Conservation (phyloP, 1,284 basidiomycete species). For the Ganoderma resinaceum region DNA sequence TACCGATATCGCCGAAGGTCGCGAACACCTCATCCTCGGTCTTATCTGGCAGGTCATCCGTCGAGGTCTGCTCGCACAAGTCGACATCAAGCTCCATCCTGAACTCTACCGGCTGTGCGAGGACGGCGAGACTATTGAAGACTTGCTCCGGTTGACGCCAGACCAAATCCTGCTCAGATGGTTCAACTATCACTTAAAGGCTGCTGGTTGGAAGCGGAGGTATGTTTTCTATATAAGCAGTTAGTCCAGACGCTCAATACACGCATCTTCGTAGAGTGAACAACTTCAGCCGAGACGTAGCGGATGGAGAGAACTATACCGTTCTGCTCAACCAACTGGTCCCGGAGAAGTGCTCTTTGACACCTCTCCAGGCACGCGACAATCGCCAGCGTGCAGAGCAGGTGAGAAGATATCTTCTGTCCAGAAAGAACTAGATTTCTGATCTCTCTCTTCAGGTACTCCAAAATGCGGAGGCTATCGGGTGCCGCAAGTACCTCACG, state of each 20-base stretch:
- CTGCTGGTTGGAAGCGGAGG: conserved; percentile 90
- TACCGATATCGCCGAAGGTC: conserved; percentile 90
- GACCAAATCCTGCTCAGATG: conserved; percentile 97
- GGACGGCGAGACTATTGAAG: conserved; percentile 96
- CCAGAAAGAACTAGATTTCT: neutral
- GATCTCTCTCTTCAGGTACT: conserved; percentile 62
- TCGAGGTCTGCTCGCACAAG: conserved; percentile 90
- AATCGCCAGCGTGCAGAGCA: conserved; percentile 87
- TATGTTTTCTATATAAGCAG: conserved; percentile 41
- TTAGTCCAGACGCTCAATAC: neutral
- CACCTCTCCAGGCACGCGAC: conserved; percentile 89
- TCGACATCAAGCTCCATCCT: conserved; percentile 98
- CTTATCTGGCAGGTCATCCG: conserved; percentile 99
- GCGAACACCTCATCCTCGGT: conserved; percentile 98
- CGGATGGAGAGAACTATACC: conserved; percentile 97
- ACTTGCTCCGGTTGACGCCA: conserved; percentile 91
- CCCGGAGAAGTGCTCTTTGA: conserved; percentile 92
- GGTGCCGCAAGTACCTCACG: conserved; percentile 96
- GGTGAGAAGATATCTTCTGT: conserved; percentile 41
- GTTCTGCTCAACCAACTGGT: conserved; percentile 95
- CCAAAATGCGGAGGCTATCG: conserved; percentile 92
- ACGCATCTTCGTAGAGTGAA: conserved; percentile 68
- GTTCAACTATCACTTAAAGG: conserved; percentile 99
- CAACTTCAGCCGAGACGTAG: conserved; percentile 97
- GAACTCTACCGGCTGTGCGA: conserved; percentile 96